These are phyloP conservation scores for Chytriomyces hyalinus DNA, from an alignment of 192 early-diverging fungal genomes.

Conservation along the genomic window DNA sequence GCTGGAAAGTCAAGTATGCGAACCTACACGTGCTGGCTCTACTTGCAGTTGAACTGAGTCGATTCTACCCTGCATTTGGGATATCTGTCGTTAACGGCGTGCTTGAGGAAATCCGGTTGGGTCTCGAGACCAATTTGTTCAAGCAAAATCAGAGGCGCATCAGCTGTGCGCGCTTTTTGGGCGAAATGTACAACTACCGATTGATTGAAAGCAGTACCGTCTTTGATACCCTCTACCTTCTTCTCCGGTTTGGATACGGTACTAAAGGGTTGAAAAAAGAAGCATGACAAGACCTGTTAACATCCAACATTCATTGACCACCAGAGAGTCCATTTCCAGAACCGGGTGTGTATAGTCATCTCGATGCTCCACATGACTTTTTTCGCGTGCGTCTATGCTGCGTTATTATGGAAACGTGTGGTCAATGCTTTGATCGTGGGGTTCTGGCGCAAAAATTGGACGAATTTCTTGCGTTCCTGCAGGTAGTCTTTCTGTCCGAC, in stretches of 20 bases:
- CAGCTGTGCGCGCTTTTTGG: constrained; percentile 79
- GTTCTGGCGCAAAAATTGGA: constrained; percentile 68
- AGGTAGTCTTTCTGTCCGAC: constrained; percentile 50
- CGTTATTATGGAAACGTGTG: constrained; percentile 86
- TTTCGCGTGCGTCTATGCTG: constrained; percentile 90
- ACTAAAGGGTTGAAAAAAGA: constrained; percentile 15
- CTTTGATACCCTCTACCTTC: constrained; percentile 84
- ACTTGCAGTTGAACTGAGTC: constrained; percentile 74
- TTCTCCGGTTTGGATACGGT: constrained; percentile 87
- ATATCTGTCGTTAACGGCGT: constrained; percentile 84
- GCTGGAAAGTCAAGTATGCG: constrained; percentile 92
- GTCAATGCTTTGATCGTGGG: constrained; percentile 78
- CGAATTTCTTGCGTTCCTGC: constrained; percentile 80
- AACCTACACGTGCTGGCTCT: constrained; percentile 85
- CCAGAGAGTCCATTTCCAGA: constrained; percentile 60
- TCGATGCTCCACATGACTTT: constrained; percentile 86
- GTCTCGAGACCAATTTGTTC: constrained; percentile 90
- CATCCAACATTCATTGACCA: background rate
- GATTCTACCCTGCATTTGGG: constrained; percentile 86
- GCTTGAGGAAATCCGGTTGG: constrained; percentile 86
- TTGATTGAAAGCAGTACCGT: constrained; percentile 79
- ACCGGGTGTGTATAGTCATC: constrained; percentile 57
- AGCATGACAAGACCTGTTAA: background rate
- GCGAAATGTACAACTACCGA: constrained; percentile 90
- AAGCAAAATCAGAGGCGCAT: constrained; percentile 91